A percentile compares a stretch with the other conserved stretches of the same genome.
These are phyloP conservation scores for Austropuccinia psidii DNA, from an alignment of 1,284 basidiomycete species.

Conservation along the genomic window DNA sequence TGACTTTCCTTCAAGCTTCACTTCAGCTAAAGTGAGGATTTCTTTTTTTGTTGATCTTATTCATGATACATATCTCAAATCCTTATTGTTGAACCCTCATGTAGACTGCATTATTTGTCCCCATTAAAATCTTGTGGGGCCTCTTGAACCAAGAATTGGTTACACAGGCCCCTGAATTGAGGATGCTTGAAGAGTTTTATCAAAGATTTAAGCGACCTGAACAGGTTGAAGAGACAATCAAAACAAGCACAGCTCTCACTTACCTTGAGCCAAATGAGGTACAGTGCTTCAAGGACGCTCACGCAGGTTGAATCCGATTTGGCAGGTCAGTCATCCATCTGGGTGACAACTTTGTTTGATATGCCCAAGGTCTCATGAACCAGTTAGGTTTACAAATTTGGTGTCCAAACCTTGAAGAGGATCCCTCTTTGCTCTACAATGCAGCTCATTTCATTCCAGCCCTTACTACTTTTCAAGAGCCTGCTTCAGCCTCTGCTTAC, in stretches of 20 bases:
- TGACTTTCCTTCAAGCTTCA: not conserved
- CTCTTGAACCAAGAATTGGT: not conserved
- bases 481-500: not conserved
- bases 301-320: not conserved
- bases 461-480: not conserved
- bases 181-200: not conserved
- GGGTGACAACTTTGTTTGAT: not conserved
- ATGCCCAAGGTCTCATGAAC: not conserved
- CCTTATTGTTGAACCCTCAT: no score
- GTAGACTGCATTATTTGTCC: slow-evolving; percentile 20
- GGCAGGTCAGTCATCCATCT: not conserved
- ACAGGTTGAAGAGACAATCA: not conserved
- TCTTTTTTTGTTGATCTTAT: not conserved
- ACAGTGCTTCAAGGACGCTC: not conserved
- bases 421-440: not conserved
- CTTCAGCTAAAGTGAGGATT: not conserved
- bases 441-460: not conserved
- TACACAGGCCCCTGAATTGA: not conserved
- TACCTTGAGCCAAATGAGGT: not conserved
- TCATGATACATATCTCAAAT: not conserved
- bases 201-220: not conserved
- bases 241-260: not conserved
- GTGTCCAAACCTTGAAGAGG: not conserved
- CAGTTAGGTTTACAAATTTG: not conserved
- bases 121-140: not conserved